Base-by-base conservation (phyloP, 1,139 yeast species). In the Suhomyces taliae region DNA sequence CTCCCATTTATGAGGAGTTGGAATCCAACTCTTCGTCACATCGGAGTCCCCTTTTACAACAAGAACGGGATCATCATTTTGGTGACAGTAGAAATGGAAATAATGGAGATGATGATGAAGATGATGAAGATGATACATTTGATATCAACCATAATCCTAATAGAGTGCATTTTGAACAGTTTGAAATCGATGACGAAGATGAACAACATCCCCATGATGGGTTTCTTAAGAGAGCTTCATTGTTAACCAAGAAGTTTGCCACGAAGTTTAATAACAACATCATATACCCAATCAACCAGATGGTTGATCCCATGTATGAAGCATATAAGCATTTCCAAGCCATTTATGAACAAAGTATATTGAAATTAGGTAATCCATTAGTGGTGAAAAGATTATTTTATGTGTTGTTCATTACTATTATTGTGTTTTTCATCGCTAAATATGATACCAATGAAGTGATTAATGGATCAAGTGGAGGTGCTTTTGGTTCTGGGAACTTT, bases 331-430 rank as follows among this genome's bases (percentile, higher is more conserved):
- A 65, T 45, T 50, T 78, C 34, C 69, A 69, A 47, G 57, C 68
- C 39, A 74, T 74, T 40, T 71, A 82, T 47, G 96, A 90, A 55
- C 67, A 69, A 37, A 65, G 75, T 36, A 68, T 91, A 27, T 74
- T 84, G 36, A 79, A 80, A 53, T 56, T 88, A 31, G 97, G 97
- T 8, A 90, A 91, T 61, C 97, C 97, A 1, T 69, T 91, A 47
- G 87, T 93, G 45, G 82, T 90, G 35, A 87, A 87, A 55, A 73
- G 98, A 39, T 72, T 90, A 34, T 63, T 88, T 6, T 90, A 89
- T 58, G 87, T 91, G 15, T 60, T 83, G 4, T 63, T 85, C 44
- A 79, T 90, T 53, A 80, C 90, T 34, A 51, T 72, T 0, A 59
- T 86, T 7, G 70, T 88, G 4, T 83, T 81, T 59, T 61, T 79